A percentile compares a stretch with the other conserved stretches of the same genome.
Conservation (phyloP, 2,329 filamentous ascomycete genomes). For the Exophiala alcalophila region DNA sequence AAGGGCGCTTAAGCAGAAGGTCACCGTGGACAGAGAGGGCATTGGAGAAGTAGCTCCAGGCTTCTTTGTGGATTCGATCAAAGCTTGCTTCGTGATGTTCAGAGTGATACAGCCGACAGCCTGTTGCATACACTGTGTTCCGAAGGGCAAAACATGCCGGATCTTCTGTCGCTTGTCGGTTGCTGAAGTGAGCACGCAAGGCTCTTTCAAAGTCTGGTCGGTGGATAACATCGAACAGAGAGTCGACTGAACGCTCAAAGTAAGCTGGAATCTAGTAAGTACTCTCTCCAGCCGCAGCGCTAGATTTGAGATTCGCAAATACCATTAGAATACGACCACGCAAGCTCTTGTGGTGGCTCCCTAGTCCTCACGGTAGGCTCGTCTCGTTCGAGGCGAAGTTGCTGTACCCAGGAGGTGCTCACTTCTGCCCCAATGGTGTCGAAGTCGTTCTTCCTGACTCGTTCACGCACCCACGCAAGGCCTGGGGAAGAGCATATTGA, state of each 20-base stretch:
- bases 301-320: not conserved
- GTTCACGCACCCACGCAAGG: conserved; percentile 1
- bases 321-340: conserved; percentile 8
- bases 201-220: conserved; percentile 3
- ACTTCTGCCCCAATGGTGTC: conserved; percentile 1
- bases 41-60: conserved; percentile 10
- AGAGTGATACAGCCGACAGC: conserved; percentile 6
- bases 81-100: not conserved
- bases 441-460: conserved; percentile 3
- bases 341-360: conserved; percentile 4
- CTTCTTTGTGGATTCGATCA: conserved; percentile 2
- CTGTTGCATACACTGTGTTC: conserved; percentile 5
- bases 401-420: conserved; percentile 1
- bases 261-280: conserved; percentile 1
- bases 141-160: conserved; percentile 5
- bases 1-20: conserved; percentile 1
- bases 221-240: conserved; percentile 2
- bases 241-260: conserved; percentile 7
- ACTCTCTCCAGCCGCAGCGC: not conserved
- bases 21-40: conserved; percentile 7
- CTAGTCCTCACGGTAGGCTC: not conserved
- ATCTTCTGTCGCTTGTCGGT: not conserved
- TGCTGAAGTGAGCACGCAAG: not conserved
- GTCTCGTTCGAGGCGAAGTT: conserved; percentile 1
- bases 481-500: conserved; percentile 8